Percentiles rank a stretch among this genome's conserved stretches.
These are phyloP conservation scores for Collybia mongolica DNA, from an alignment of 768 basidiomycete species.

Conservation along the genomic window DNA sequence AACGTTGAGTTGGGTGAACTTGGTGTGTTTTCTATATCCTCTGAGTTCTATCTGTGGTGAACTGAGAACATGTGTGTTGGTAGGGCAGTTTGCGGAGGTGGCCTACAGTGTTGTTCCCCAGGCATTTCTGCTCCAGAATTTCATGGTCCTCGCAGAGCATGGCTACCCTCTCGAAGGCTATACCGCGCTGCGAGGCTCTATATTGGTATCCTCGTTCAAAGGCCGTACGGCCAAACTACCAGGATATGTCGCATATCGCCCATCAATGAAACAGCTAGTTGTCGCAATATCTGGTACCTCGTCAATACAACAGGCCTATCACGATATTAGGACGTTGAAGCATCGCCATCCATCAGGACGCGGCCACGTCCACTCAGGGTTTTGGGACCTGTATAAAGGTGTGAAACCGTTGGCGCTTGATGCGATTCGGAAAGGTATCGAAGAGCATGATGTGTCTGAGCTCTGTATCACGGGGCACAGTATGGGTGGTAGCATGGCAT, in stretches of 20 bases:
- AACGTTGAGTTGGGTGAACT: constrained; percentile 41
- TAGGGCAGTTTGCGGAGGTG: constrained; percentile 57
- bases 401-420: constrained; percentile 30
- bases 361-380: constrained; percentile 50
- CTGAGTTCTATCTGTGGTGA: no score
- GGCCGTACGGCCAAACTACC: constrained; percentile 44
- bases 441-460: constrained; percentile 33
- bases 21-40: constrained; percentile 28
- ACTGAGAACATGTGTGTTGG: neutral
- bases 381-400: constrained; percentile 52
- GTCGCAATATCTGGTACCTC: constrained; percentile 53
- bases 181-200: constrained; percentile 30
- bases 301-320: constrained; percentile 38
- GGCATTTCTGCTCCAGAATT: constrained; percentile 40
- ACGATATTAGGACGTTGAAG: constrained; percentile 43
- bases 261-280: constrained; percentile 43
- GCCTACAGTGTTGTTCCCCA: constrained; percentile 43
- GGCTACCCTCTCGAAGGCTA: constrained; percentile 54
- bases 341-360: constrained; percentile 35
- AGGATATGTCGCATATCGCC: constrained; percentile 45
- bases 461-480: constrained; percentile 57
- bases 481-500: constrained; percentile 53
- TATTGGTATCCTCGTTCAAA: constrained; percentile 34
- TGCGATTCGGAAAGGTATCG: constrained; percentile 36
- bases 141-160: constrained; percentile 33